These are phyloP conservation scores for Fusarium musae DNA, from an alignment of 2,329 filamentous ascomycete genomes.

Conservation along the genomic window DNA sequence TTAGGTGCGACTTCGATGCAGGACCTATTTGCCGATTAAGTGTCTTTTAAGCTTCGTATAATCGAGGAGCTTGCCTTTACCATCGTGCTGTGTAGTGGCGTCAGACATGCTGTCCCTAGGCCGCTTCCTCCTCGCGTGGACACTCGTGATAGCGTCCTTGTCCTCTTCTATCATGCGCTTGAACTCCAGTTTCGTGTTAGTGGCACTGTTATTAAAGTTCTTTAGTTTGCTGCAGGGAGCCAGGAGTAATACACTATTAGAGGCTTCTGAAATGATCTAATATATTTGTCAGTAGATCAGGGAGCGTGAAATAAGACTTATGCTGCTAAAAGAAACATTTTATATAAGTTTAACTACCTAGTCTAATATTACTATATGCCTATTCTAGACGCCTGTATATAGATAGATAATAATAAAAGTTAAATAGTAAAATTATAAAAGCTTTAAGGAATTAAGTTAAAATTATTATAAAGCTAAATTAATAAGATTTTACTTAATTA, in stretches of 20 bases:
- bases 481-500: no score
- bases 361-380: no score
- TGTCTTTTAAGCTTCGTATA: accelerated
- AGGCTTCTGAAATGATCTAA: no score
- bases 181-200: not conserved
- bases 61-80: accelerated
- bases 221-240: accelerated
- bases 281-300: accelerated
- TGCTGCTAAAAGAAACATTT: not conserved
- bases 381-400: no score
- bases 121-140: accelerated
- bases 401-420: no score
- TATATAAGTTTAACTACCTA: no score
- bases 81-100: not conserved
- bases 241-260: accelerated
- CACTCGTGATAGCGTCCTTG: not conserved
- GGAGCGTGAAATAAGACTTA: not conserved
- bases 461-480: no score
- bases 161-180: not conserved
- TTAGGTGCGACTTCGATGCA: accelerated
- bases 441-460: no score
- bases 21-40: not conserved
- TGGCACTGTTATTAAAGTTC: accelerated
- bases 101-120: not conserved
- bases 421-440: no score